Evolutionary conservation across 768 basidiomycete genomes (phyloP).

Genomic region (Hortiboletus campestris): DNA sequence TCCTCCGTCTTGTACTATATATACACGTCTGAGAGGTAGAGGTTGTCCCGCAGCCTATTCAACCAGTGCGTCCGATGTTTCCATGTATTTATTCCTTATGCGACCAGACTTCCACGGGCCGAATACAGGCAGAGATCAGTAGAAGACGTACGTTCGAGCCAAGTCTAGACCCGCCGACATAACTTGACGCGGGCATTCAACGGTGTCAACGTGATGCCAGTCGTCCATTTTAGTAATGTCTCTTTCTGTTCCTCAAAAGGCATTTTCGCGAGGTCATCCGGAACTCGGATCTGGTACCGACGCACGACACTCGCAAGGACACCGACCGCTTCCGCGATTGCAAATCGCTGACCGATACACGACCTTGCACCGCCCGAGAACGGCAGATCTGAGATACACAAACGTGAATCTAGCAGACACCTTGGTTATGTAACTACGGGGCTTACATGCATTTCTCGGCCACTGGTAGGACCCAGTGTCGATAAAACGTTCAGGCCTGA

Average conservation of each 20-base stretch:
- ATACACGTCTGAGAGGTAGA: neutral
- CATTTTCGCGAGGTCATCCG: constrained; percentile 32
- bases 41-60: neutral
- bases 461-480: constrained; percentile 49
- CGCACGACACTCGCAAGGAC: constrained; percentile 44
- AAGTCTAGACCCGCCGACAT: constrained; percentile 12
- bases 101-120: neutral
- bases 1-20: neutral
- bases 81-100: neutral
- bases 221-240: constrained; percentile 36
- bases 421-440: neutral
- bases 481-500: constrained; percentile 50
- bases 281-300: constrained; percentile 41
- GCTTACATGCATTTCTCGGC: constrained; percentile 51
- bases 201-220: constrained; percentile 37
- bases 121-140: neutral
- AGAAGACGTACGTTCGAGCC: neutral
- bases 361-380: constrained; percentile 46
- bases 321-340: constrained; percentile 40
- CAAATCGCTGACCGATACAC: constrained; percentile 52
- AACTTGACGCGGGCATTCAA: constrained; percentile 26
- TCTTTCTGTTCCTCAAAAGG: constrained; percentile 34
- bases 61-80: neutral
- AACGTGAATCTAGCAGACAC: neutral
- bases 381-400: constrained; percentile 34